Base-by-base conservation (phyloP, 1,284 basidiomycete genomes). In the Salmacisia buchloeana region DNA sequence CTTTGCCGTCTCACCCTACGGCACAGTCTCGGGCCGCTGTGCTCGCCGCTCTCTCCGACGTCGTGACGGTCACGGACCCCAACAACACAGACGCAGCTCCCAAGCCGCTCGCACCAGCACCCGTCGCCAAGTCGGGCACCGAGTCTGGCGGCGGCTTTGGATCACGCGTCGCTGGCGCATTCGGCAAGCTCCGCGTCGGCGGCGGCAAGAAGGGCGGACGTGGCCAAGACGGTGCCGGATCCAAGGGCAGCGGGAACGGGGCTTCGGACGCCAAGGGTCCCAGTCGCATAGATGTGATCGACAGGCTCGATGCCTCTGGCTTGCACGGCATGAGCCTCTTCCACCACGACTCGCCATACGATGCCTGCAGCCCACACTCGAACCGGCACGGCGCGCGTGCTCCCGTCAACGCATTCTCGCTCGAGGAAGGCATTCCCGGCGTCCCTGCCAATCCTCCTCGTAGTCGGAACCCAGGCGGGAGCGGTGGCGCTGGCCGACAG, bases 261-360 rank as follows among this genome's bases (percentile, higher is more conserved):
- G 43, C 64, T 67, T 25, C 68, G 67, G 63, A 70, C 70, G 49
- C 66, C 64, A 61, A 69, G 63, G 59, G 63, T 60, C 46, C 60
- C 67, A 71, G 64, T 49, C 68, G 76, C 46, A 73, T 79, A 67
- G 77, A 79, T 56, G 68, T 79, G 49, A 79, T 79, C 60, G 77
- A 79, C 57, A 71, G 73, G 60, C 69, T 79, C 38, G 77, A 79
- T 58, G 64, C 75, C 29, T 72, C 70, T 15, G 77, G 75, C 15
- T 66, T 79, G 54, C 68, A 71, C 38, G 77, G 75, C 10, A 69
- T 69, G 33, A 72, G 70, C 63, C 63, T 79, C 66, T 79, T 79
- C 65, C 77, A 79, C 62, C 77, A 79, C 62, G 77, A 79, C 63
- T 77, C 75, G 54, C 77, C 77, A 0, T 79, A 79, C 63, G 77